A percentile compares a stretch with the other conserved stretches of the same genome.
phyloP scores from a whole-genome alignment of 495 filamentous ascomycete species.

The Stereocaulon alpinum region DNA sequence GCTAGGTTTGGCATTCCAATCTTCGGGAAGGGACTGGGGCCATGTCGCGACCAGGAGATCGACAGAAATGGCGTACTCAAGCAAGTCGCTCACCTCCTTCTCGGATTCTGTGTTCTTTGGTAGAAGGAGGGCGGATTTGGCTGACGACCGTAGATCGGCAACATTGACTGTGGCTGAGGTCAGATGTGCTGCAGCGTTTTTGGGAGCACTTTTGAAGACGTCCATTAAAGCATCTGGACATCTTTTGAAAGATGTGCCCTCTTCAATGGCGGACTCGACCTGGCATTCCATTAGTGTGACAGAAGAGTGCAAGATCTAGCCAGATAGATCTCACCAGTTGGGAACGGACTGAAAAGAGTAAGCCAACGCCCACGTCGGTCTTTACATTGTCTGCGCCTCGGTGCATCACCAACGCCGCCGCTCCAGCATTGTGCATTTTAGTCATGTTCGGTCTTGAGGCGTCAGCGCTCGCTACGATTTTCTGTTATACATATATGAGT shows the following conservation, averaged over 20 bases:
- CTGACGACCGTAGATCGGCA: conserved; percentile 17
- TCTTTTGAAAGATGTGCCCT: conserved; percentile 15
- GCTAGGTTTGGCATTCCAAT: conserved; percentile 25
- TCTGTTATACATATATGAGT: conserved; percentile 2
- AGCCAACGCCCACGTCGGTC: conserved; percentile 11
- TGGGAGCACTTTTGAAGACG: conserved; percentile 10
- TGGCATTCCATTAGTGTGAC: neutral
- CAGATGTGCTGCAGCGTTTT: conserved; percentile 17
- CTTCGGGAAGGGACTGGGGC: conserved; percentile 10
- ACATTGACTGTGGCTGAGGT: conserved; percentile 19
- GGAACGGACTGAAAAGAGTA: conserved; percentile 19
- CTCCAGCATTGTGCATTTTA: conserved; percentile 17
- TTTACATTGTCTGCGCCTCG: conserved; percentile 15
- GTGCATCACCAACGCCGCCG: conserved; percentile 19
- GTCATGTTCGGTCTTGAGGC: conserved; percentile 11
- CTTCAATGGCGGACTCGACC: conserved; percentile 18
- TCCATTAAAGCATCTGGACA: conserved; percentile 13
- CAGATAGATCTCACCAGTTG: conserved; percentile 12
- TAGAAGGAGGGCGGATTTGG: conserved; percentile 14
- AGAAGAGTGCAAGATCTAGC: neutral
- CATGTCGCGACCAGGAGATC: conserved; percentile 19
- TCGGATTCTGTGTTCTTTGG: conserved; percentile 11
- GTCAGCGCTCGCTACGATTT: conserved; percentile 12
- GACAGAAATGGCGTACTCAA: conserved; percentile 19
- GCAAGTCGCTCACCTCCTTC: conserved; percentile 16